Conservation (phyloP, 306 rosid species). For the Quercus gilva region DNA sequence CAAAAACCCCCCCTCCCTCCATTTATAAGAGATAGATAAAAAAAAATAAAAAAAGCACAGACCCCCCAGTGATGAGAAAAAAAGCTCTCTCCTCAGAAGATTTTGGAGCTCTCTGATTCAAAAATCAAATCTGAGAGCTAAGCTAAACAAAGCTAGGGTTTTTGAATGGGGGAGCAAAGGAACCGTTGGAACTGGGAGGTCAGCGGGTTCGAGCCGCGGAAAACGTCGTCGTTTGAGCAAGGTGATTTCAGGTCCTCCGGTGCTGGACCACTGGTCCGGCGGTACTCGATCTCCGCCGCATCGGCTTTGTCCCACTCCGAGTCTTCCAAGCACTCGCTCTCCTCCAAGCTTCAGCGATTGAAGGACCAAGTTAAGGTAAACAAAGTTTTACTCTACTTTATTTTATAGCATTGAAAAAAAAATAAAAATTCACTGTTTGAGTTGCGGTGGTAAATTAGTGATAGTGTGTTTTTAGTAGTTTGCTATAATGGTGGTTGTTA, state of each 20-base stretch:
- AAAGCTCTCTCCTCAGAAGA: constrained; percentile 6
- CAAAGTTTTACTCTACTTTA: constrained; percentile 15
- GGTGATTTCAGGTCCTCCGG: constrained; percentile 53
- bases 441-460: constrained; percentile 11
- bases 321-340: constrained; percentile 42
- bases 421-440: background rate
- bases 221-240: constrained; percentile 43
- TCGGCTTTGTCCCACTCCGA: constrained; percentile 57
- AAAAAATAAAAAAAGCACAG: background rate
- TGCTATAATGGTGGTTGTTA: constrained; percentile 2
- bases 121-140: constrained; percentile 28
- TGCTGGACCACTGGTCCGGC: constrained; percentile 48
- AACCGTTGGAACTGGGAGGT: constrained; percentile 99
- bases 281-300: constrained; percentile 75
- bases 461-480: background rate
- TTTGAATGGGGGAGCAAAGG: constrained; percentile 72
- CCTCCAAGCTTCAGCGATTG: constrained; percentile 62
- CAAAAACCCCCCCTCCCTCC: constrained; percentile 44
- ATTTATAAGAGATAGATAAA: constrained; percentile 24
- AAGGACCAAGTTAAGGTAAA: constrained; percentile 78
- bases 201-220: constrained; percentile 87
- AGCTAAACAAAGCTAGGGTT: constrained; percentile 22
- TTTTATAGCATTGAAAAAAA: background rate
- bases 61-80: background rate
- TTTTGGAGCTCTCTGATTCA: constrained; percentile 19